Evolutionary conservation across 2,329 filamentous ascomycete genomes (phyloP), one percentile per base, ranked within the genome.

Genomic region (Colletotrichum salicis): DNA sequence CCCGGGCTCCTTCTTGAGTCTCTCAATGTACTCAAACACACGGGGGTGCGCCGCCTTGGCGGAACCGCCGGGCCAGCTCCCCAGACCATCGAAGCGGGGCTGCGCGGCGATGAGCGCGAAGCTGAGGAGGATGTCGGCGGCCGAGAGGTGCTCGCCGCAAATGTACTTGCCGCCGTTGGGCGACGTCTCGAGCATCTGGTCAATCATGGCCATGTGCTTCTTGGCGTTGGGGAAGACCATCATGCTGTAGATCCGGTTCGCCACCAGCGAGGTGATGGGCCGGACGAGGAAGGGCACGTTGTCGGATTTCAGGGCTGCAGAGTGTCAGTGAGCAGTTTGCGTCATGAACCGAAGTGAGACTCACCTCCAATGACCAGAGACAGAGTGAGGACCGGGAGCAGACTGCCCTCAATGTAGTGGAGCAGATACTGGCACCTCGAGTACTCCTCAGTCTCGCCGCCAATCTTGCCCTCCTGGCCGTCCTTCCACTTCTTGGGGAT

Each of bases 361-460:
- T 70, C 78, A 88, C 86, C 80, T 4, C 77, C 78, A 13, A 93
- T 83, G 31, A 97, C 82, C 19, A 96, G 78, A 15, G 86, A 83
- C 73, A 94, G 81, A 1, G 95, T 82, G 73, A 96, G 80, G 59
- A 90, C 84, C 0, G 90, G 88, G 92, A 97, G 96, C 73, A 98
- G 82, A 72, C 89, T 94, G 12, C 95, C 96, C 83, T 98, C 96
- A 5, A 90, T 87, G 81, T 95, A 98, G 80, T 97, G 93, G 86
- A 97, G 89, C 75, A 90, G 90, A 79, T 94, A 93, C 78, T 87
- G 85, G 79, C 86, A 90, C 61, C 89, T 84, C 80, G 90, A 79
- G 84, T 86, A 91, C 71, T 84, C 85, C 77, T 91, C 87, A 35
- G 88, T 90, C 83, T 92, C 89, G 29, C 89, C 89, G 19, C 87